These are phyloP conservation scores for Sphaerulina populicola DNA, from an alignment of 2,329 filamentous ascomycete species.

Conservation along the genomic window DNA sequence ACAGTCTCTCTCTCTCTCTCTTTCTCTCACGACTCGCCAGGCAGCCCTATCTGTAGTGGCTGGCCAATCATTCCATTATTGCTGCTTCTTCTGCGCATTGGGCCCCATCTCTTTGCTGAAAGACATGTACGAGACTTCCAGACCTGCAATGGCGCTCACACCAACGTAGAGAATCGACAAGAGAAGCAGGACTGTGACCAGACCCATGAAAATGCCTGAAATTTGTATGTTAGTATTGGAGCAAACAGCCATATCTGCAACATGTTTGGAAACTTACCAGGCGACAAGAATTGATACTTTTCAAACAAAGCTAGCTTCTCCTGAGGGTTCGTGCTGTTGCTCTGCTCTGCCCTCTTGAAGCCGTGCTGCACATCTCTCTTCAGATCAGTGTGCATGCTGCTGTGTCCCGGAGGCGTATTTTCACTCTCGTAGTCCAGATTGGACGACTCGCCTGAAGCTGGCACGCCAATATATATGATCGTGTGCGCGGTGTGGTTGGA, in stretches of 20 bases:
- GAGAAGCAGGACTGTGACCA: slow-evolving; percentile 62
- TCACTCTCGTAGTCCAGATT: slow-evolving; percentile 54
- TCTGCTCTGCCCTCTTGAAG: slow-evolving; percentile 31
- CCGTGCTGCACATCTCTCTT: slow-evolving; percentile 53
- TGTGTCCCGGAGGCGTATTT: slow-evolving; percentile 51
- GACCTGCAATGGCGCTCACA: slow-evolving; percentile 63
- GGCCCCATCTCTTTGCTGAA: slow-evolving; percentile 96
- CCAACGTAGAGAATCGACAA: slow-evolving; percentile 72
- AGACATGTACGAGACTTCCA: slow-evolving; percentile 85
- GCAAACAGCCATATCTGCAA: neutral
- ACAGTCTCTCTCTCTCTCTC: neutral
- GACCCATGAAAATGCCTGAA: slow-evolving; percentile 78
- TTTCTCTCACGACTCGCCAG: too few relatives aligned
- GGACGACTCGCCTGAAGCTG: slow-evolving; percentile 2
- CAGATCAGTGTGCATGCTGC: slow-evolving; percentile 57
- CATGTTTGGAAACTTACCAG: slow-evolving; percentile 51
- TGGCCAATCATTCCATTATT: slow-evolving; percentile 34
- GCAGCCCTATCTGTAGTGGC: neutral
- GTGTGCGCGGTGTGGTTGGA: slow-evolving; percentile 16
- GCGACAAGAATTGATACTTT: slow-evolving; percentile 89
- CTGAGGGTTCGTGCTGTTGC: slow-evolving; percentile 20
- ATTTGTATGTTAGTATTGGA: neutral
- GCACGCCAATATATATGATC: slow-evolving; percentile 13
- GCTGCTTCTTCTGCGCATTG: slow-evolving; percentile 74
- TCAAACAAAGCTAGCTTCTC: slow-evolving; percentile 61